Percentiles rank a stretch among this genome's conserved stretches.
These are phyloP conservation scores for Amaranthus palmeri DNA, from an alignment of 148 eudicot genomes.

Conservation along the genomic window DNA sequence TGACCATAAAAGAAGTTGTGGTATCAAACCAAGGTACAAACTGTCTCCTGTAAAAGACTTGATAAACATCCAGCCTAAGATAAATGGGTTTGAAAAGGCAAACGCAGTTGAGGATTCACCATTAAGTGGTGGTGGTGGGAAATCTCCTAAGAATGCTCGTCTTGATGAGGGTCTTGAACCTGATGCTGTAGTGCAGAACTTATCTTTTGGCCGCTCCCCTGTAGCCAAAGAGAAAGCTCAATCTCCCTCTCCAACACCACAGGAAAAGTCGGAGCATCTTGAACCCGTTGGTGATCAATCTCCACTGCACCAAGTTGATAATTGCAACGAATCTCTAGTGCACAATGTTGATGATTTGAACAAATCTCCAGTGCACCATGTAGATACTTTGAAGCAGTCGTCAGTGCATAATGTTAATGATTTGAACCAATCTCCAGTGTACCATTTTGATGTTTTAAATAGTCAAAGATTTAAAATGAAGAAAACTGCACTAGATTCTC, in stretches of 20 bases:
- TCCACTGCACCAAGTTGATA: no score
- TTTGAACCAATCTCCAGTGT: conserved; percentile 24
- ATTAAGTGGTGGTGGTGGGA: conserved; percentile 16
- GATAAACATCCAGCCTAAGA: conserved; percentile 27
- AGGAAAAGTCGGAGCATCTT: conserved; percentile 24
- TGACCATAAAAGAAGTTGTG: conserved; percentile 32
- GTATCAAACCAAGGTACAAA: conserved; percentile 26
- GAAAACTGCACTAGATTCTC: conserved; percentile 21
- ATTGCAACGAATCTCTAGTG: no score
- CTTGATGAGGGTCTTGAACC: conserved; percentile 26
- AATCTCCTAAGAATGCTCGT: conserved; percentile 15
- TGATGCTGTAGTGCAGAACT: conserved; percentile 21
- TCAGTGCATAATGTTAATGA: no score
- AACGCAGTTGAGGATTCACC: conserved; percentile 23
- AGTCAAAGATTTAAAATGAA: conserved; percentile 38
- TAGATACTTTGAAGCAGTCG: no score
- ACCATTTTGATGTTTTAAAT: conserved; percentile 29
- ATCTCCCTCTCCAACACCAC: conserved; percentile 20
- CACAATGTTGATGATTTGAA: no score
- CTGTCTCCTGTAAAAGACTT: conserved; percentile 13
- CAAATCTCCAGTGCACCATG: background rate
- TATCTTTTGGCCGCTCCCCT: conserved; percentile 23
- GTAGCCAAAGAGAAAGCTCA: conserved; percentile 24
- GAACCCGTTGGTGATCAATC: conserved; percentile 20
- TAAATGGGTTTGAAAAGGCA: conserved; percentile 26